A percentile compares a stretch with the other conserved stretches of the same genome.
phyloP scores from a whole-genome alignment of 2,329 filamentous ascomycete genomes.

The Ascochyta clinopodiicola region DNA sequence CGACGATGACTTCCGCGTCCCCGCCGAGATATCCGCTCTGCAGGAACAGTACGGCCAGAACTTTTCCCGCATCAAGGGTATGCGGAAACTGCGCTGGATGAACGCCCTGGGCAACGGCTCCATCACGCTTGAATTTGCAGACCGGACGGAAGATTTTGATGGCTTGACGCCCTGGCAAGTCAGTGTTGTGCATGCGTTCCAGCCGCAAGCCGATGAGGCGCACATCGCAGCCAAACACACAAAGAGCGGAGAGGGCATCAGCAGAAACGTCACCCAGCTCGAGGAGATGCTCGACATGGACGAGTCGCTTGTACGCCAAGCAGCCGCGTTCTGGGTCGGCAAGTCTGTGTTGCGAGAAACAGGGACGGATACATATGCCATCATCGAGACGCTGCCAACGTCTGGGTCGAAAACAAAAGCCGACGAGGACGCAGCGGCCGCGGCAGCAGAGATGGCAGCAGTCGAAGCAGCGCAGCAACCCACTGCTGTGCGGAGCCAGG shows the following conservation, averaged over 20 bases:
- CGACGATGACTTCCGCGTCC: constrained; percentile 71
- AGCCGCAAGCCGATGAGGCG: constrained; percentile 54
- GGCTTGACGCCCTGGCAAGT: constrained; percentile 87
- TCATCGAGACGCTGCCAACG: constrained; percentile 64
- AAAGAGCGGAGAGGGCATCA: constrained; percentile 38
- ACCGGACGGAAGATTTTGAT: constrained; percentile 75
- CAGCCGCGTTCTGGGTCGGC: constrained; percentile 74
- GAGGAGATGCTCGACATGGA: constrained; percentile 71
- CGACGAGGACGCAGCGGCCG: constrained; percentile 46
- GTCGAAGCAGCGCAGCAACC: constrained; percentile 50
- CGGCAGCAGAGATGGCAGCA: constrained; percentile 45
- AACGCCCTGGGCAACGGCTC: constrained; percentile 80
- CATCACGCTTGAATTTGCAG: constrained; percentile 81
- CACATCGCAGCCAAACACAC: constrained; percentile 19
- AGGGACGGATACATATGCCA: constrained; percentile 61
- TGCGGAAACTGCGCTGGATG: constrained; percentile 87
- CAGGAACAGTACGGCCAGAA: constrained; percentile 75
- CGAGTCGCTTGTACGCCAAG: constrained; percentile 70
- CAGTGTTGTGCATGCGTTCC: constrained; percentile 84
- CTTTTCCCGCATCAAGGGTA: constrained; percentile 81
- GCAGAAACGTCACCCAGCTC: constrained; percentile 54
- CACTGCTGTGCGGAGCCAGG: constrained; percentile 58
- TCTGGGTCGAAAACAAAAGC: constrained; percentile 22
- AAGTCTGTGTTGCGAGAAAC: constrained; percentile 68
- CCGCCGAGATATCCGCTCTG: constrained; percentile 62